Base-by-base conservation (phyloP, 371 early-diverging fungal genomes). In the Rhizopus microsporus region DNA sequence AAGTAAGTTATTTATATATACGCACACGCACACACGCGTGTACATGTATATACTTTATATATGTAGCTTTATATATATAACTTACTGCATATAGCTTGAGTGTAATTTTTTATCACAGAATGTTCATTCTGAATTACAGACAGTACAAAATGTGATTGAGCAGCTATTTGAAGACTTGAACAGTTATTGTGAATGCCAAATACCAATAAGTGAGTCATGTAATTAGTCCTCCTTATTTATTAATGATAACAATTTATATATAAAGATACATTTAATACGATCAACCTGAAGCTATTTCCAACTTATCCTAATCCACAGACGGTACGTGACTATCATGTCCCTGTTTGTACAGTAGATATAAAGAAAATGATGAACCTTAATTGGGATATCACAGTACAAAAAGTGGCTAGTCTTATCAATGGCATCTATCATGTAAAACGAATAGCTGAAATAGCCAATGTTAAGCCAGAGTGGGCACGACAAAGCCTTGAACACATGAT, bases 281-380 rank as follows among this genome's bases (percentile, higher is more conserved):
- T 95, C 67, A 92, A 93, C 63, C 65, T 95, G 16, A 95, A 95
- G 59, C 71, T 95, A 16, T 92, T 95, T 56, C 93, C 93, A 0
- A 82, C 83, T 0, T 91, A 90, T 62, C 83, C 84, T 2, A 86
- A 89, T 44, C 93, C 94, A 3, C 81, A 84, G 13, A 71, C 76
- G 2, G 90, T 95, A 2, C 74, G 85, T 51, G 90, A 93, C 58
- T 89, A 90, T 68, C 87, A 92, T 47, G 94, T 93, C 0, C 95
- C 95, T 1, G 89, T 93, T 1, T 81, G 84, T 34, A 83, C 88
- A 0, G 82, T 89, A 0, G 83, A 89, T 68, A 65, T 93, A 29
- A 69, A 77, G 35, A 76, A 78, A 9, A 76, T 91, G 62, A 79
- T 85, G 70, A 87, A 83, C 55, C 78, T 81, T 13, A 86, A 85